phyloP scores from a whole-genome alignment of 495 filamentous ascomycete genomes.

The Talaromyces borbonicus region DNA sequence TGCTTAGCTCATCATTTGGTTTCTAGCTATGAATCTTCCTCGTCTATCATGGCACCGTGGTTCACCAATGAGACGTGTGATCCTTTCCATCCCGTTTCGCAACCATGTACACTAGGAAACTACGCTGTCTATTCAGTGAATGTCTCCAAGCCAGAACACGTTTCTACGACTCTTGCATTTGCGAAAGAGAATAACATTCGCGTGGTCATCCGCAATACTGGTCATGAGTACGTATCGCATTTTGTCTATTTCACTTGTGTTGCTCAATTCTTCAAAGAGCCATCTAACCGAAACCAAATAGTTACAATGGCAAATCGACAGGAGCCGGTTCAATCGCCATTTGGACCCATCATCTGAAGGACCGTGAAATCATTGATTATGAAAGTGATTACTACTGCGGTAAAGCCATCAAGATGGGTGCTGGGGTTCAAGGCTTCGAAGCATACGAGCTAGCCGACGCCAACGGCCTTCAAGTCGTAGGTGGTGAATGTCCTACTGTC shows the following conservation, averaged over 20 bases:
- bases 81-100: constrained; percentile 38
- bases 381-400: constrained; percentile 30
- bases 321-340: constrained; percentile 42
- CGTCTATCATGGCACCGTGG: constrained; percentile 34
- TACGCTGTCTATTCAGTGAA: constrained; percentile 44
- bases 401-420: constrained; percentile 42
- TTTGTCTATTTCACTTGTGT: neutral
- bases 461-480: constrained; percentile 17
- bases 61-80: constrained; percentile 43
- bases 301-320: constrained; percentile 46
- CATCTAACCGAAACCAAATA: too few species aligned
- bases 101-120: constrained; percentile 47
- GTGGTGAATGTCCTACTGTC: constrained; percentile 25
- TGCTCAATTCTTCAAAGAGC: neutral
- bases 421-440: constrained; percentile 42
- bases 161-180: constrained; percentile 31
- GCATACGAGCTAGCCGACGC: constrained; percentile 35
- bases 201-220: constrained; percentile 55
- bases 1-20: too few species aligned
- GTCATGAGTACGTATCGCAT: constrained; percentile 25
- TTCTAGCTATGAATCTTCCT: constrained; percentile 26
- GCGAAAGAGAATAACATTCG: constrained; percentile 46
- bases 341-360: constrained; percentile 48
- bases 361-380: constrained; percentile 17
- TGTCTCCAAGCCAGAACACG: constrained; percentile 19